Percentiles rank a stretch among this genome's conserved stretches.
These are phyloP conservation scores for Fraxinus baroniana DNA, from an alignment of 305 asterid genomes.

Conservation along the genomic window DNA sequence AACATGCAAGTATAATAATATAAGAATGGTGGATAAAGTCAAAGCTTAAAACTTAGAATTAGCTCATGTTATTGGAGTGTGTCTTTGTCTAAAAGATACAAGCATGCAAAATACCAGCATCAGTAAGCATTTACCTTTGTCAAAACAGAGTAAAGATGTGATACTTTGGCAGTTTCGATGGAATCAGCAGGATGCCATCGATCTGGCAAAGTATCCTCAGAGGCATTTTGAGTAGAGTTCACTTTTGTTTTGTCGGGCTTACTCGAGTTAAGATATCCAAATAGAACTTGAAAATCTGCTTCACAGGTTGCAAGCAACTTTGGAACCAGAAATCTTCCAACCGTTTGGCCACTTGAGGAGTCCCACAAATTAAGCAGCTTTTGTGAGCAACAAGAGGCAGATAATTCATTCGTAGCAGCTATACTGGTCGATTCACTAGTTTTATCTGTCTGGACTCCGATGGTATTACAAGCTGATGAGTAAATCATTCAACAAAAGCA, in stretches of 20 bases:
- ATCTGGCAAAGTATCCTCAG: constrained; percentile 29
- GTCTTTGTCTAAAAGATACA: constrained; percentile 5
- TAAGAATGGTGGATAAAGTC: background rate
- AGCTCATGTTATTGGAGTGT: constrained; percentile 19
- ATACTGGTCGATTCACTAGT: constrained; percentile 36
- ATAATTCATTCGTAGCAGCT: constrained; percentile 21
- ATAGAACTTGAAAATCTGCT: constrained; percentile 63
- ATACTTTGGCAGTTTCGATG: constrained; percentile 58
- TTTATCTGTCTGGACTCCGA: constrained; percentile 59
- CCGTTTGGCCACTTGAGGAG: constrained; percentile 42
- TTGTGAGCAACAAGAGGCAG: constrained; percentile 32
- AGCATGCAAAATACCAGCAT: constrained; percentile 19
- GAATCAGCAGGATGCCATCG: constrained; percentile 31
- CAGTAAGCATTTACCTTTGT: constrained; percentile 59
- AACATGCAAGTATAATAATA: background rate
- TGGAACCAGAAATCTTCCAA: constrained; percentile 52
- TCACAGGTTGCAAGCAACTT: constrained; percentile 61
- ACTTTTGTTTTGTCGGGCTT: constrained; percentile 23
- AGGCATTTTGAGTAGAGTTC: constrained; percentile 28
- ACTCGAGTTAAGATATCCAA: constrained; percentile 51
- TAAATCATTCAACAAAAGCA: constrained; percentile 29
- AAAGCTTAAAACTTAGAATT: constrained; percentile 17
- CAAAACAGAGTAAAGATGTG: constrained; percentile 59
- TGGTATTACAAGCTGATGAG: constrained; percentile 45
- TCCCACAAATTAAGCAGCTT: constrained; percentile 71